Conservation (phyloP, 129 eudicot species). For the Smallanthus sonchifolius region DNA sequence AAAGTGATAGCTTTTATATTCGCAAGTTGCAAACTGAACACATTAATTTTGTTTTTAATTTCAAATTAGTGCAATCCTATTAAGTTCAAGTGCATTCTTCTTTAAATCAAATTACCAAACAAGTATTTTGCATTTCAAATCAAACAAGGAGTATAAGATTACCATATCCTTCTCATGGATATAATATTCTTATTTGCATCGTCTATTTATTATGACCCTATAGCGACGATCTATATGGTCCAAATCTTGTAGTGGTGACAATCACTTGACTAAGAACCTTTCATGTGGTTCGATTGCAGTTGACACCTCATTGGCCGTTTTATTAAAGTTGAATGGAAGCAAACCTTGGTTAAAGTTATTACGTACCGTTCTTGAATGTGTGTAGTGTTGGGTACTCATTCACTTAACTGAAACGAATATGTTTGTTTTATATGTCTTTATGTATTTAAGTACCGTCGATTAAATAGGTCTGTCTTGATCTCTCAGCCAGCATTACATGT, state of each 20-base stretch:
- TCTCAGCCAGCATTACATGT: conserved; percentile 26
- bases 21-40: too few species aligned
- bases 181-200: neutral
- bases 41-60: too few species aligned
- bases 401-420: neutral
- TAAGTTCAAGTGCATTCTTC: too few species aligned
- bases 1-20: too few species aligned
- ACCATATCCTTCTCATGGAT: neutral
- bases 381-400: neutral
- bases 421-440: neutral
- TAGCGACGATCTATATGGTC: too few species aligned
- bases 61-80: too few species aligned
- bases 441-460: conserved; percentile 6
- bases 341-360: conserved; percentile 3
- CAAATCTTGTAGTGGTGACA: too few species aligned
- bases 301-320: conserved; percentile 11
- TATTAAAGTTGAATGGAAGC: conserved; percentile 19
- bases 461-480: conserved; percentile 21
- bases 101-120: too few species aligned
- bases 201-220: too few species aligned
- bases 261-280: conserved; percentile 21
- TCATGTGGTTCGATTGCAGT: conserved; percentile 27
- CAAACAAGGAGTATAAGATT: neutral
- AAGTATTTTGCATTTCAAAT: neutral
- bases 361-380: neutral